Evolutionary conservation across 2,329 filamentous ascomycete genomes (phyloP).

Genomic region (Thielaviopsis punctulata): DNA sequence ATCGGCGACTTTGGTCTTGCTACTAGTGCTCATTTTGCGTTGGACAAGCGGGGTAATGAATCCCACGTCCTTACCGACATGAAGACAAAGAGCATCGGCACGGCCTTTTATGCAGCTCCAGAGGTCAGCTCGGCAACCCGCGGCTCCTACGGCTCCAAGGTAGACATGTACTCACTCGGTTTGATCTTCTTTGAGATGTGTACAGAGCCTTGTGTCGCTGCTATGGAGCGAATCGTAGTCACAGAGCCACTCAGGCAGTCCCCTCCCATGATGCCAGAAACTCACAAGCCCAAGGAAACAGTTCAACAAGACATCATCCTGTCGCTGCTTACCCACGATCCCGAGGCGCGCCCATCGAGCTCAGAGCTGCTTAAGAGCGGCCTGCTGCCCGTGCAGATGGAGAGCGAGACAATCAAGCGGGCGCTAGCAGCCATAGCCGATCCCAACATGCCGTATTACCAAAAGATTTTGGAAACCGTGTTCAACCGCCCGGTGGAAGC

Average conservation of each 20-base stretch:
- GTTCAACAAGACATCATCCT: constrained; percentile 64
- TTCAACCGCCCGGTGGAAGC: constrained; percentile 62
- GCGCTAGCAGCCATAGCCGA: constrained; percentile 69
- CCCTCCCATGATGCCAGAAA: constrained; percentile 49
- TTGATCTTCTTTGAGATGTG: constrained; percentile 99
- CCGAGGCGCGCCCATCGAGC: constrained; percentile 67
- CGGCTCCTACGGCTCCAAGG: constrained; percentile 76
- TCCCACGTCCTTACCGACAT: constrained; percentile 28
- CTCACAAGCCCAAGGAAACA: constrained; percentile 53
- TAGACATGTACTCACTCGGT: constrained; percentile 96
- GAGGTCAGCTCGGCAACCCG: constrained; percentile 64
- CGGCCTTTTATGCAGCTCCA: constrained; percentile 81
- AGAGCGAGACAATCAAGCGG: constrained; percentile 76
- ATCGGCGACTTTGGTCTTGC: constrained; percentile 95
- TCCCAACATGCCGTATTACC: constrained; percentile 70
- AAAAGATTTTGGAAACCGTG: constrained; percentile 72
- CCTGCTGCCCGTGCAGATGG: constrained; percentile 77
- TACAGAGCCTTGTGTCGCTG: constrained; percentile 43
- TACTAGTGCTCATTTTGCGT: constrained; percentile 64
- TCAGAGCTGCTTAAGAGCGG: constrained; percentile 69
- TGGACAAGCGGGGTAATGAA: constrained; percentile 29
- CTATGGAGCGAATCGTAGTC: constrained; percentile 46
- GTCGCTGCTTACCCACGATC: constrained; percentile 65
- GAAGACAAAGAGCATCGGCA: constrained; percentile 56
- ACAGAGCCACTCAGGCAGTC: constrained; percentile 53